Conservation (phyloP, 176 grass and related monocot species). For the Calamus simplicifolius region DNA sequence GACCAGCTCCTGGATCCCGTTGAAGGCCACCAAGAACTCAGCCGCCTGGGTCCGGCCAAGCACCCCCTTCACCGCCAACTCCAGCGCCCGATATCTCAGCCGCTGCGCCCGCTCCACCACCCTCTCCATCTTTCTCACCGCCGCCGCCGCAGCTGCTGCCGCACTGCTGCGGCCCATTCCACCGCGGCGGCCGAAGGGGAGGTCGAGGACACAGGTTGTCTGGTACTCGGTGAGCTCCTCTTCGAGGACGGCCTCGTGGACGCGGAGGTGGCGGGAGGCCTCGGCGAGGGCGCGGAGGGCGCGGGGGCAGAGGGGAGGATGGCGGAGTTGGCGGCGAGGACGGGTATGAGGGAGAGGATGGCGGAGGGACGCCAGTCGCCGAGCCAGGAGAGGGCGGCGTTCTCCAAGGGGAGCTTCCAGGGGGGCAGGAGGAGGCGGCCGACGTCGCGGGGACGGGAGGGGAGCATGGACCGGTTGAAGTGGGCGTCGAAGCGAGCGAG, state of each 20-base stretch:
- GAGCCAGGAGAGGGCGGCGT: constrained; percentile 4
- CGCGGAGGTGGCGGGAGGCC: background rate
- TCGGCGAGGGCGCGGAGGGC: constrained; percentile 1
- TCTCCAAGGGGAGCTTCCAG: background rate
- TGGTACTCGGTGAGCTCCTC: constrained; percentile 4
- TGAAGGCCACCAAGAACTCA: constrained; percentile 5
- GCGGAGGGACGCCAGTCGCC: constrained; percentile 7
- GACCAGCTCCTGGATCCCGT: background rate
- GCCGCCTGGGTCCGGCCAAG: background rate
- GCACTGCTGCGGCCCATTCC: background rate
- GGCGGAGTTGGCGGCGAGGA: background rate
- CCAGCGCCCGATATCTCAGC: constrained; percentile 1
- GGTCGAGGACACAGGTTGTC: background rate
- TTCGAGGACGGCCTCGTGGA: constrained; percentile 2
- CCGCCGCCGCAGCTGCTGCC: background rate
- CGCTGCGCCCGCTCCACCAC: background rate
- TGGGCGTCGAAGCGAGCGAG: constrained; percentile 1
- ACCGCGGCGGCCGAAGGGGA: background rate
- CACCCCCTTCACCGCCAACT: constrained; percentile 1
- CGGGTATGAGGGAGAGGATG: background rate
- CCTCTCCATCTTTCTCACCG: constrained; percentile 4
- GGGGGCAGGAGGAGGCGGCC: background rate
- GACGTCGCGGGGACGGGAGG: constrained; percentile 2
- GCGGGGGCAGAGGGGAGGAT: background rate
- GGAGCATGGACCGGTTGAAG: background rate